Conservation (phyloP, 129 eudicot species). For the Artemisia tridentata region DNA sequence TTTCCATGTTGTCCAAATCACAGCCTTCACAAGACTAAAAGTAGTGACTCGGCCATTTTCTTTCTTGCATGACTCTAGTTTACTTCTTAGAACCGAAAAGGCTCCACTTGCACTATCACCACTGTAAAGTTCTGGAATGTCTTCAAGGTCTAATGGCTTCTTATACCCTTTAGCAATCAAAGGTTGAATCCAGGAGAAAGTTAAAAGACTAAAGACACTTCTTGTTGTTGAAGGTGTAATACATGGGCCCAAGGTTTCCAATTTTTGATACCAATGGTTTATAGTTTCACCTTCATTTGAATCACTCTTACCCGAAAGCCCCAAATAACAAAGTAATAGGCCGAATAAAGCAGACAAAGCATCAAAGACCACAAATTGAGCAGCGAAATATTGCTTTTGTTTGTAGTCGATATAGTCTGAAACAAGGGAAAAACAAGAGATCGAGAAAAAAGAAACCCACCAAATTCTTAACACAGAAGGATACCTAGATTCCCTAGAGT, state of each 20-base stretch:
- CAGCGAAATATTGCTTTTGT: slow-evolving; percentile 21
- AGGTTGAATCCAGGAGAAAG: slow-evolving; percentile 77
- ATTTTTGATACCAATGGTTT: slow-evolving; percentile 13
- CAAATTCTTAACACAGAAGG: slow-evolving; percentile 56
- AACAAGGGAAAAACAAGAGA: slow-evolving; percentile 50
- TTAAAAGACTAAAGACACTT: slow-evolving; percentile 42
- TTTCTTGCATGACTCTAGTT: slow-evolving; percentile 36
- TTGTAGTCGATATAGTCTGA: slow-evolving; percentile 36
- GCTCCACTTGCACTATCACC: slow-evolving; percentile 46
- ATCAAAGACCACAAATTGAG: slow-evolving; percentile 56
- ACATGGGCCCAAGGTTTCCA: slow-evolving; percentile 24
- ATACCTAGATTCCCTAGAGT: slow-evolving; percentile 32
- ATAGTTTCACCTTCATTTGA: slow-evolving; percentile 7
- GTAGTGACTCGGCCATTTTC: slow-evolving; percentile 36
- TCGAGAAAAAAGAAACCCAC: slow-evolving; percentile 55
- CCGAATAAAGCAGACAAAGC: slow-evolving; percentile 37
- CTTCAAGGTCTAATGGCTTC: slow-evolving; percentile 66
- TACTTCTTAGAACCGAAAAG: slow-evolving; percentile 38
- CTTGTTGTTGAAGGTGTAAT: slow-evolving; percentile 53
- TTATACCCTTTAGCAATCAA: slow-evolving; percentile 56
- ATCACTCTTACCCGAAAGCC: slow-evolving; percentile 30
- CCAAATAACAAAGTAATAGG: slow-evolving; percentile 45
- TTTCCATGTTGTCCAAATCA: slow-evolving; percentile 49
- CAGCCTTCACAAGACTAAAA: slow-evolving; percentile 53
- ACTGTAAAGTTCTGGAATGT: slow-evolving; percentile 65